Percentiles rank a stretch among this genome's conserved stretches.
Conservation (phyloP, 2,329 filamentous ascomycete species). For the Leptographium wingfieldii region DNA sequence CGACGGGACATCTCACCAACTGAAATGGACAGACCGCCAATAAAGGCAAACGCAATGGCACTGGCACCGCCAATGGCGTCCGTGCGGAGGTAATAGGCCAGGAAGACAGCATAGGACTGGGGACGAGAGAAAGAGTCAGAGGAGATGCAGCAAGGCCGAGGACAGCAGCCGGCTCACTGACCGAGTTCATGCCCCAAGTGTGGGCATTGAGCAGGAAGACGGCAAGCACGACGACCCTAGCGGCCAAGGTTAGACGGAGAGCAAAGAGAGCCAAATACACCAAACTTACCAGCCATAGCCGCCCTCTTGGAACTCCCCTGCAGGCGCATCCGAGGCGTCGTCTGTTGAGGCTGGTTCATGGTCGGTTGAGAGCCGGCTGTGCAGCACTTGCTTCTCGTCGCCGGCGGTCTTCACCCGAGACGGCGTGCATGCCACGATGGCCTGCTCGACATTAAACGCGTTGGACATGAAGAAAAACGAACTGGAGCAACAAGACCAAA, state of each 20-base stretch:
- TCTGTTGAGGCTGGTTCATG: not conserved
- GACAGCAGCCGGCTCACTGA: conserved; percentile 18
- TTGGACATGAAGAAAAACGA: not conserved
- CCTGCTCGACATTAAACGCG: not conserved
- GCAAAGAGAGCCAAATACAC: not conserved
- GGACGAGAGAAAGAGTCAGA: not conserved
- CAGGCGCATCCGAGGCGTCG: not conserved
- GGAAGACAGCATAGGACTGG: conserved; percentile 43
- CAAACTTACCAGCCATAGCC: conserved; percentile 44
- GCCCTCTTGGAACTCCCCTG: conserved; percentile 33
- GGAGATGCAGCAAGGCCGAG: not conserved
- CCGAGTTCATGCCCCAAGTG: conserved; percentile 63
- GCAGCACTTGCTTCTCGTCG: conserved; percentile 8
- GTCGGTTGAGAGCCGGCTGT: not conserved
- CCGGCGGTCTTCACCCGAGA: not conserved
- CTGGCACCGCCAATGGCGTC: conserved; percentile 51
- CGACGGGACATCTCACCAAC: conserved; percentile 22
- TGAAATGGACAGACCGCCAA: conserved; percentile 59
- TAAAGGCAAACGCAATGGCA: conserved; percentile 58
- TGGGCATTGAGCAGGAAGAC: conserved; percentile 51
- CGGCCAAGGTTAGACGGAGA: not conserved
- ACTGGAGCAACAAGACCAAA: not conserved
- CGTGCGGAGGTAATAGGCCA: conserved; percentile 43
- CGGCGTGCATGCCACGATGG: conserved; percentile 2
- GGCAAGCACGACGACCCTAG: conserved; percentile 39